phyloP scores from a whole-genome alignment of 176 grass and related monocot species.

The Panicum miliaceum region DNA sequence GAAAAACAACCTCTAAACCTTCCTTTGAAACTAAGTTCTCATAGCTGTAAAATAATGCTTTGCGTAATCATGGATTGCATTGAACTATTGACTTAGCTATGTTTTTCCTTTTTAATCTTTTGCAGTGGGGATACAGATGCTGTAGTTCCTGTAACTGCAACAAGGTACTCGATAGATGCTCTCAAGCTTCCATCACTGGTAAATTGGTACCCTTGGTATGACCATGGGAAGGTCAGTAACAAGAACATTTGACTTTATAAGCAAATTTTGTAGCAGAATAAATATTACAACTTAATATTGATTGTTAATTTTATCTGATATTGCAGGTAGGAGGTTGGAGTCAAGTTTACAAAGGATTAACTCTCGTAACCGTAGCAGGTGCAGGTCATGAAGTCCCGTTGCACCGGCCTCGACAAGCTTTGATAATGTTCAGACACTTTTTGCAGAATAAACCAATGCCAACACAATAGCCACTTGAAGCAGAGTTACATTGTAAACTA shows the following conservation, averaged over 20 bases:
- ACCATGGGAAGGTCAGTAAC: conserved; percentile 75
- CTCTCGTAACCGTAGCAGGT: conserved; percentile 75
- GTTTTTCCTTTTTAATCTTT: conserved; percentile 22
- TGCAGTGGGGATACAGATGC: conserved; percentile 90
- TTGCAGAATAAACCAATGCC: conserved; percentile 63
- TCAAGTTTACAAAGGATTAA: conserved; percentile 91
- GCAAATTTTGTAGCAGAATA: background rate
- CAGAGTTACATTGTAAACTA: conserved; percentile 44
- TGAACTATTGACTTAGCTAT: background rate
- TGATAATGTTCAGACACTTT: conserved; percentile 73
- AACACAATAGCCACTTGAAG: conserved; percentile 45
- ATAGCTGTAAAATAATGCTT: conserved; percentile 6
- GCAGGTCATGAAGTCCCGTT: conserved; percentile 78
- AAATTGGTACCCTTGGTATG: conserved; percentile 90
- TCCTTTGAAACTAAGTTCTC: conserved; percentile 2
- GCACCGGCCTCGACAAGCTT: conserved; percentile 69
- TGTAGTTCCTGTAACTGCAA: conserved; percentile 97
- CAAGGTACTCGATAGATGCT: conserved; percentile 85
- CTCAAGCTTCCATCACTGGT: conserved; percentile 76
- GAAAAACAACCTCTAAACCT: background rate
- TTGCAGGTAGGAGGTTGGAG: conserved; percentile 91
- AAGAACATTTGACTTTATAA: conserved; percentile 1
- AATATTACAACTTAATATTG: background rate
- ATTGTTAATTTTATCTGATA: conserved; percentile 7
- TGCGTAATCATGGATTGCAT: background rate